phyloP scores from a whole-genome alignment of 176 grass and related monocot species.

The Phoenix roebelenii region DNA sequence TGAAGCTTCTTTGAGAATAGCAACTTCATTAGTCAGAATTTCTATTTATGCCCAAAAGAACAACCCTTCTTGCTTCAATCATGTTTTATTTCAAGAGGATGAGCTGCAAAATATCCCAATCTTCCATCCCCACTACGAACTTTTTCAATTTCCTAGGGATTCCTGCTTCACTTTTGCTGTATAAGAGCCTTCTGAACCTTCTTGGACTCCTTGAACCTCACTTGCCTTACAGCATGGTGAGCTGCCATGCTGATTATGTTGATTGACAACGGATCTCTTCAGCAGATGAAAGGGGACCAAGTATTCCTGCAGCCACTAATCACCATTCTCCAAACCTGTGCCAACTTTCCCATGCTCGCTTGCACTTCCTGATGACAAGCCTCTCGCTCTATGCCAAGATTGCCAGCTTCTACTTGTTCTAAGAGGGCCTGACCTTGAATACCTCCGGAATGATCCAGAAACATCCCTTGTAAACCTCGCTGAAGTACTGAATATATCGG shows the following conservation, averaged over 20 bases:
- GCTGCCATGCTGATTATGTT: neutral
- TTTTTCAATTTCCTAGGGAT: no score
- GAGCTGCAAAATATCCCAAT: no score
- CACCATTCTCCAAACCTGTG: conserved; percentile 30
- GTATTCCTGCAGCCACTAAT: conserved; percentile 20
- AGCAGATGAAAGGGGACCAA: neutral
- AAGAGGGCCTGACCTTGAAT: conserved; percentile 71
- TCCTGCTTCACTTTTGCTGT: no score
- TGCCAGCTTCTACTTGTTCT: conserved; percentile 26
- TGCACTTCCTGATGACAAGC: conserved; percentile 62
- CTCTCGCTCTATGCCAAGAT: conserved; percentile 29
- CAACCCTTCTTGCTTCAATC: no score
- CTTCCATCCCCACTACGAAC: no score
- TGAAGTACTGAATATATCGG: conserved; percentile 42
- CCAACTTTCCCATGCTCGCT: conserved; percentile 59
- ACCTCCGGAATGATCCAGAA: conserved; percentile 72
- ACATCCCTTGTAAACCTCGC: conserved; percentile 47
- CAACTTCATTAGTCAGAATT: no score
- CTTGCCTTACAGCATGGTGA: neutral
- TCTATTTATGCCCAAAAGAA: no score
- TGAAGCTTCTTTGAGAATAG: no score
- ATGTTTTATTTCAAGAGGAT: no score
- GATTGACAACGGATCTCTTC: neutral
- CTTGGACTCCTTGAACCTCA: no score
- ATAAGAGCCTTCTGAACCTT: no score